Base-by-base conservation (phyloP, 106 monocot genomes). In the Posidonia australis region DNA sequence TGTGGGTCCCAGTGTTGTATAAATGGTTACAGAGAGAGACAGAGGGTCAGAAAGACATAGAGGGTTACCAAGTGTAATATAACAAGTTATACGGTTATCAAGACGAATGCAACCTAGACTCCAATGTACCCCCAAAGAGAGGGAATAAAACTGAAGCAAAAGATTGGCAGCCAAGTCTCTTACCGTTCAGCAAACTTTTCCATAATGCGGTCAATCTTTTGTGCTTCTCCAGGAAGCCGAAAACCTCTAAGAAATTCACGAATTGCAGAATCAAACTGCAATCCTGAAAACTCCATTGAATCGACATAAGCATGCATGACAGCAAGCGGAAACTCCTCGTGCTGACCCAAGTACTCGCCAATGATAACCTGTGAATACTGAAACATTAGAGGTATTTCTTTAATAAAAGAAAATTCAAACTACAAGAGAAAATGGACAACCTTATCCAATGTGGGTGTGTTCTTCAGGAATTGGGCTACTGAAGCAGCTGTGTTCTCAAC, bases 281-380 rank as follows among this genome's bases (percentile, higher is more conserved):
- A 66, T 14, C 90, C 85, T 13, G 77, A 69, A 70, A 98, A 98
- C 60, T 98, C 80, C 98, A 98, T 98, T 47, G 91, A 91, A 73
- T 98, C 98, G 57, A 98, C 98, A 87, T 91, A 98, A 73, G 98
- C 87, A 85, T 98, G 90, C 98, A 98, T 98, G 30, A 98, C 87
- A 70, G 90, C 72, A 70, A 98, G 76, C 10, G 90, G 91, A 72
- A 98, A 90, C 54, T 85, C 98, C 65, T 98, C 98, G 54, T 87
- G 84, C 70, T 91, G 90, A 67, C 98, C 98, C 69, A 98, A 77
- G 77, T 91, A 98, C 80, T 98, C 98, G 31, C 98, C 98, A 68
- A 98, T 85, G 78, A 87, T 81, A 49, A 69, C 82, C 90, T 98
- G 76, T 67, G 71, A 69, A 63, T 53, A 28, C 26, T 52, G 24